phyloP scores from a whole-genome alignment of 768 basidiomycete genomes.

The Mycena maculata region DNA sequence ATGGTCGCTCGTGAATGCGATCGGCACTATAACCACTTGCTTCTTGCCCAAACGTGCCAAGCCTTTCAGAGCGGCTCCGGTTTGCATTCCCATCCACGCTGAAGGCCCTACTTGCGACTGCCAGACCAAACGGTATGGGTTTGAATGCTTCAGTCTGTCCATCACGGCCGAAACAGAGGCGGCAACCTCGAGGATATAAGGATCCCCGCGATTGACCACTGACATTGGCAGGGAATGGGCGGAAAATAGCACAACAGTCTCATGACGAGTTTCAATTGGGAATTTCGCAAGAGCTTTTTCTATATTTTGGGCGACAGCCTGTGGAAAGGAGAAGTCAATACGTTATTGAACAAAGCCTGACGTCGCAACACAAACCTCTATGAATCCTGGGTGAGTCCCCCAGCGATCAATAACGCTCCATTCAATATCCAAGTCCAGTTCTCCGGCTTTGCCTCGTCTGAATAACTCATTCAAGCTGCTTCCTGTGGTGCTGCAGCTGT shows the following conservation, averaged over 20 bases:
- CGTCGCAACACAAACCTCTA: constrained; percentile 73
- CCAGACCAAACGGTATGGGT: constrained; percentile 96
- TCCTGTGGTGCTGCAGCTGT: constrained; percentile 97
- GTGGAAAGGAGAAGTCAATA: constrained; percentile 16
- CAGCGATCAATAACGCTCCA: constrained; percentile 99
- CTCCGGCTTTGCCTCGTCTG: constrained; percentile 70
- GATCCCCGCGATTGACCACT: constrained; percentile 98
- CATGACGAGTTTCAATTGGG: constrained; percentile 72
- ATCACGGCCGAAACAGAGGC: constrained; percentile 95
- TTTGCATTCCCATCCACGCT: constrained; percentile 99
- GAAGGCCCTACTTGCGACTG: constrained; percentile 97
- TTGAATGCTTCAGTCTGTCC: constrained; percentile 80
- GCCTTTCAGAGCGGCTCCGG: constrained; percentile 90
- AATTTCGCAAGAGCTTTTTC: constrained; percentile 85
- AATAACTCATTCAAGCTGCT: constrained; percentile 96
- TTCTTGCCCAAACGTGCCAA: constrained; percentile 81
- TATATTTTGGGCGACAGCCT: constrained; percentile 94
- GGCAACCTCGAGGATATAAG: constrained; percentile 95
- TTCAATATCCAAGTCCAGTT: constrained; percentile 72
- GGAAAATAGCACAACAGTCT: constrained; percentile 91
- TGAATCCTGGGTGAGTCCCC: constrained; percentile 94
- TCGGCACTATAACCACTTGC: constrained; percentile 87
- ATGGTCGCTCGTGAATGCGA: constrained; percentile 99
- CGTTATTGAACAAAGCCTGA: constrained; percentile 3
- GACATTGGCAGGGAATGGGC: constrained; percentile 99